phyloP scores from a whole-genome alignment of 352 stramenopile genomes.

The Stramenopiles sp. region DNA sequence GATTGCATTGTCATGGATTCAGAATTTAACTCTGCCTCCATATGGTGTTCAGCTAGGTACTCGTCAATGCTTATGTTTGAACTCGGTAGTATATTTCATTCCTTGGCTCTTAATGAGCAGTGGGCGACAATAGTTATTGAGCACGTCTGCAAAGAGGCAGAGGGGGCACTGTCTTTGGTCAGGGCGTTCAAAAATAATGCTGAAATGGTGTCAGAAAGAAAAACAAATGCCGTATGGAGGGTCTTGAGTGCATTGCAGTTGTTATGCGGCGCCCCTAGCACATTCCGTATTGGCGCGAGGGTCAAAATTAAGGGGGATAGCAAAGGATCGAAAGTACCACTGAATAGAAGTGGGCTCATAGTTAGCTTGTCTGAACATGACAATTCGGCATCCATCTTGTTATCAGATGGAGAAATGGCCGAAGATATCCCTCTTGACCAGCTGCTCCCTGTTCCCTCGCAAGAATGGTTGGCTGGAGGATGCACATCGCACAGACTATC shows the following conservation, averaged over 20 bases:
- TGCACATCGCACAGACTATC: background rate
- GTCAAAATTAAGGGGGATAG: background rate
- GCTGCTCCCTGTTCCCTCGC: too few relatives aligned
- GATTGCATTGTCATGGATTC: background rate
- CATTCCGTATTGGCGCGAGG: background rate
- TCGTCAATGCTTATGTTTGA: background rate
- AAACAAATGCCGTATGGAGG: background rate
- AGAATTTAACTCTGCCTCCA: background rate
- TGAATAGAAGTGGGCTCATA: background rate
- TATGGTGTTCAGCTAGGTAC: background rate
- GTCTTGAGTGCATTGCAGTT: background rate
- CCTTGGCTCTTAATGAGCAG: too few relatives aligned
- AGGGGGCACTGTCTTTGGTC: too few relatives aligned
- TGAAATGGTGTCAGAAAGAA: too few relatives aligned
- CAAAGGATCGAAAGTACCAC: background rate
- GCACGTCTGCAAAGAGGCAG: too few relatives aligned
- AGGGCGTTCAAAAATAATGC: too few relatives aligned
- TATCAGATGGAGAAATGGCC: background rate
- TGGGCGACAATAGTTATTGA: too few relatives aligned
- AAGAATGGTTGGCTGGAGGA: background rate
- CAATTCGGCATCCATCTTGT: background rate
- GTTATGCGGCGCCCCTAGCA: background rate
- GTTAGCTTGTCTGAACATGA: background rate
- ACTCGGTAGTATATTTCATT: background rate
- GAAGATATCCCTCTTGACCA: slow-evolving; percentile 2